Base-by-base conservation (phyloP, 805 yeast species). In the Geotrichum ghanense region DNA sequence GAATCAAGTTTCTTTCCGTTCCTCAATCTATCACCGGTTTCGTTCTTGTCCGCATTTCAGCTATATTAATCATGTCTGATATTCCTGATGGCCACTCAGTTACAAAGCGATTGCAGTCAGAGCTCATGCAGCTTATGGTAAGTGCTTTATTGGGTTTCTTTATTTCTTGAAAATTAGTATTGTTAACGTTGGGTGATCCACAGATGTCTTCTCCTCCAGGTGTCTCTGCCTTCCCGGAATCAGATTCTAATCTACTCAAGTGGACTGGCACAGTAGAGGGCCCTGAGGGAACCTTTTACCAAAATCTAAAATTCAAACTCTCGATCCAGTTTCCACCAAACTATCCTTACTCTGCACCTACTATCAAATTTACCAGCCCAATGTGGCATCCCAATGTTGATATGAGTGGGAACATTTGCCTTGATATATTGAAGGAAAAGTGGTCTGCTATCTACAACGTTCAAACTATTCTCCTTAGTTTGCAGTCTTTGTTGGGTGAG, bases 311-410 rank as follows among this genome's bases (percentile, higher is more conserved):
- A 45, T 79, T 71, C 64, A 73, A 74, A 48, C 66, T 79, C 43
- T 58, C 70, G 25, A 60, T 78, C 52, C 61, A 60, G 41, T 78
- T 78, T 56, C 78, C 81, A 9, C 62, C 64, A 37, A 70, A 71
- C 54, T 79, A 78, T 57, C 84, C 84, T 0, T 76, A 71, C 56
- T 59, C 67, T 2, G 78, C 84, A 2, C 84, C 84, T 22, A 62
- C 61, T 23, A 72, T 79, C 56, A 69, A 63, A 53, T 79, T 79
- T 56, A 70, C 68, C 25, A 71, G 78, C 40, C 81, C 82, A 16
- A 72, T 77, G 72, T 75, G 77, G 71, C 83, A 78, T 56, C 84
- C 84, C 22, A 78, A 79, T 56, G 76, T 78, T 50, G 81, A 77
- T 53, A 72, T 74, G 68, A 65, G 72, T 46, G 84, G 84, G n/a